phyloP scores from a whole-genome alignment of 805 yeast genomes.

The Candida pseudofarinosa region DNA sequence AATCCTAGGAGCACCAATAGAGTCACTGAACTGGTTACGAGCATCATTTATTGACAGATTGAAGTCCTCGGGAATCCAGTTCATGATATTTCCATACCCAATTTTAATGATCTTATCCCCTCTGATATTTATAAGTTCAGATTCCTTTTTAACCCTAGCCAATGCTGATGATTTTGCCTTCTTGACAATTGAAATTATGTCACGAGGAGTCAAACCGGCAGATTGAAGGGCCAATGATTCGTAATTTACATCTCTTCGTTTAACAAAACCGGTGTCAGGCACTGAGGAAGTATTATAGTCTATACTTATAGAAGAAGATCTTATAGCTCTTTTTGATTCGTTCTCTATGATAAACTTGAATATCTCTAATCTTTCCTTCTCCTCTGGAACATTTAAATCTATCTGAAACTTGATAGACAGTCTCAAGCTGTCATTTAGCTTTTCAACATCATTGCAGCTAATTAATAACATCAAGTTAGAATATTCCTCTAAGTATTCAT shows the following conservation, averaged over 20 bases:
- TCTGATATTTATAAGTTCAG: conserved; percentile 16
- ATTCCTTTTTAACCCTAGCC: conserved; percentile 39
- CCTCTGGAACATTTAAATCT: conserved; percentile 72
- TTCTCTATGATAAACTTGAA: conserved; percentile 46
- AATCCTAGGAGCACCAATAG: conserved; percentile 94
- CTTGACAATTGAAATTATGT: conserved; percentile 65
- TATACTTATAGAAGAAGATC: not conserved
- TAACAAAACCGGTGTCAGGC: conserved; percentile 14
- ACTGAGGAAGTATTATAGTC: conserved; percentile 1
- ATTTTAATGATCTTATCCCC: conserved; percentile 31
- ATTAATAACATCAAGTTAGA: conserved; percentile 47
- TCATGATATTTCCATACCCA: conserved; percentile 54
- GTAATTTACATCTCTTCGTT: conserved; percentile 47
- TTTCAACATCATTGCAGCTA: conserved; percentile 70
- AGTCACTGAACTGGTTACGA: conserved; percentile 82
- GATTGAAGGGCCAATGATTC: conserved; percentile 71
- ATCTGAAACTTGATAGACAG: conserved; percentile 74
- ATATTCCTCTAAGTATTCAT: conserved; percentile 46
- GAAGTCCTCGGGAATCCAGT: conserved; percentile 56
- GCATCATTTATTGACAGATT: conserved; percentile 73
- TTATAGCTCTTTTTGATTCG: conserved; percentile 10
- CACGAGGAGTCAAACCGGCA: conserved; percentile 89
- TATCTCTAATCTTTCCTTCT: conserved; percentile 63
- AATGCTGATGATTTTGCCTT: conserved; percentile 59
- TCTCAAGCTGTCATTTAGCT: conserved; percentile 61